Conservation (phyloP, 352 stramenopile species). For the Blastocystis sp. region DNA sequence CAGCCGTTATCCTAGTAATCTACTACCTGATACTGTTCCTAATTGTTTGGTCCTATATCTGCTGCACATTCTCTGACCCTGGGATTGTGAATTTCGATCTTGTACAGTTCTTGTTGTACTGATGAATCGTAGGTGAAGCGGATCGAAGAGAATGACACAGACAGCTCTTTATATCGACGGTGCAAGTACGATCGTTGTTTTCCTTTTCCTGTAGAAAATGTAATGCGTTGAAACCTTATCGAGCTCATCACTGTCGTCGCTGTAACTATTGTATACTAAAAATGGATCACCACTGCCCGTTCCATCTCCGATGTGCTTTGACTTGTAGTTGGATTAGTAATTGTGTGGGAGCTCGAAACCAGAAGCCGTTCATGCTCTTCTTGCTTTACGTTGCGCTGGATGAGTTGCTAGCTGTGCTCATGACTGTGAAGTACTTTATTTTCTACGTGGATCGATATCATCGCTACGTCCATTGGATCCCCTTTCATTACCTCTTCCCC, state of each 20-base stretch:
- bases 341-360: conserved; percentile 52
- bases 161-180: not conserved
- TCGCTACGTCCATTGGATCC: conserved; percentile 22
- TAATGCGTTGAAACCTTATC: conserved; percentile 65
- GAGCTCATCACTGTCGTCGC: conserved; percentile 66
- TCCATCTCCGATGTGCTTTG: not conserved
- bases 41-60: conserved; percentile 33
- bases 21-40: conserved; percentile 21
- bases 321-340: conserved; percentile 55
- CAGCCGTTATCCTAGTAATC: not conserved
- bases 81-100: conserved; percentile 1
- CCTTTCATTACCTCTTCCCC: conserved; percentile 3
- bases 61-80: not conserved
- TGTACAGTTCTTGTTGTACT: not conserved
- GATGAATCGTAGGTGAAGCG: not conserved
- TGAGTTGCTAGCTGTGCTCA: not conserved
- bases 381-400: conserved; percentile 39
- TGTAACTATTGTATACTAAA: conserved; percentile 65
- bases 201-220: conserved; percentile 62
- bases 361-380: conserved; percentile 59
- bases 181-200: not conserved
- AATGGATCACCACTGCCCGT: conserved; percentile 68
- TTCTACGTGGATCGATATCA: not conserved
- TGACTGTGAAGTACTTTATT: conserved; percentile 4
- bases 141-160: not conserved